These are phyloP conservation scores for Suaeda aralocaspica DNA, from an alignment of 148 eudicot genomes.

Conservation along the genomic window DNA sequence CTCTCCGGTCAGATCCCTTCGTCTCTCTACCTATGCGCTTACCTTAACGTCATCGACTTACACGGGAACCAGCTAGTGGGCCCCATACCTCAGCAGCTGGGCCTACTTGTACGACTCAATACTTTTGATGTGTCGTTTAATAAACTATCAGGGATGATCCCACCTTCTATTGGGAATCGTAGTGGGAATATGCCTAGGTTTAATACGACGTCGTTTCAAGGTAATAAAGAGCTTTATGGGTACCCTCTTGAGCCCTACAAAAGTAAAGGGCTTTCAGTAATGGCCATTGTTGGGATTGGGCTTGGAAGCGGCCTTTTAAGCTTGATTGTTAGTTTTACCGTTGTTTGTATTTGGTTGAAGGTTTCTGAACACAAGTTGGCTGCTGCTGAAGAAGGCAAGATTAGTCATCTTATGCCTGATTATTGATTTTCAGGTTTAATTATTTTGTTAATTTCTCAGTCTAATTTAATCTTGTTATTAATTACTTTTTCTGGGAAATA, in stretches of 20 bases:
- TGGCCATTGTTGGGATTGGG: conserved; percentile 68
- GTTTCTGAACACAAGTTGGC: conserved; percentile 42
- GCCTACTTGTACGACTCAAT: conserved; percentile 36
- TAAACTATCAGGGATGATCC: conserved; percentile 42
- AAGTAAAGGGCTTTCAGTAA: conserved; percentile 44
- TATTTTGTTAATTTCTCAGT: background rate
- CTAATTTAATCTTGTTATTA: background rate
- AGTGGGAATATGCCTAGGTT: conserved; percentile 40
- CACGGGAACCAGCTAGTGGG: conserved; percentile 40
- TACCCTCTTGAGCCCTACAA: conserved; percentile 50
- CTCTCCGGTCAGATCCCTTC: conserved; percentile 45
- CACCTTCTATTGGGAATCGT: conserved; percentile 45
- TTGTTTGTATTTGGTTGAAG: conserved; percentile 71
- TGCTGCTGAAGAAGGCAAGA: conserved; percentile 50
- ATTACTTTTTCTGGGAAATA: conserved; percentile 4
- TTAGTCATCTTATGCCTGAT: conserved; percentile 60
- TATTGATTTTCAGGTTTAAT: conserved; percentile 26
- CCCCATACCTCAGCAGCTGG: conserved; percentile 42
- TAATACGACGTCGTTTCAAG: conserved; percentile 52
- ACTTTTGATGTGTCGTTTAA: conserved; percentile 47
- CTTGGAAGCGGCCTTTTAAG: conserved; percentile 73
- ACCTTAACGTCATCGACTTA: conserved; percentile 58
- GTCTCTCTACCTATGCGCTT: conserved; percentile 44
- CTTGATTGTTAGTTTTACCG: conserved; percentile 52
- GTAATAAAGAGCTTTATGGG: conserved; percentile 61